Evolutionary conservation across 2,329 filamentous ascomycete species (phyloP), one percentile per base, ranked within the genome.

Genomic region (Penicillium sp.): DNA sequence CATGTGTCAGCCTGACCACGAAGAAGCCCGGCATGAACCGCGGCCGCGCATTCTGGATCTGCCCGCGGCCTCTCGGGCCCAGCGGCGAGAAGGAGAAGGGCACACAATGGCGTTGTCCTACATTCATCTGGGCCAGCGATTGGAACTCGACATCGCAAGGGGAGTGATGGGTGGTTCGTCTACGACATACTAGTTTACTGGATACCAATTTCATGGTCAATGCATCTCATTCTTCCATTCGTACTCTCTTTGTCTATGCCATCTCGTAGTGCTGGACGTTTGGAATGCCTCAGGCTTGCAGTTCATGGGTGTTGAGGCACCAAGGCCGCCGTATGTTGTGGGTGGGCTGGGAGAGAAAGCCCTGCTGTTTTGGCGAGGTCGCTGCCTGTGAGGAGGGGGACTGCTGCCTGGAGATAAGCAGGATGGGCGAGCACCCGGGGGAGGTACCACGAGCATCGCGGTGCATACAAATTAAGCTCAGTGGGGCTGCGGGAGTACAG

Each of bases 21-120:
- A 97, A 94, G 79, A 98, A 98, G 72, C 83, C 91, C 0, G 95
- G 95, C 1, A 79, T 91, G 63, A 99, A 98, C 70, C 88, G 83
- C 63, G 87, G 87, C 0, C 78, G 87, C 28, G 82, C 83, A 8
- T 90, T 89, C 71, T 90, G 85, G 85, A 87, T 88, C 69, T 90
- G 87, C 70, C 74, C 84, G 73, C 77, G 94, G 82, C 95, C 95
- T 4, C 78, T 98, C 1, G 94, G 92, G 0, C 92, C 92, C 1
- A 90, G 88, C 25, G 95, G 92, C 0, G 86, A 89, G 67, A 95
- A 95, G 73, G 93, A 96, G 75, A 89, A 82, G 60, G 89, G 88
- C 2, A 92, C 92, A 0, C 84, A 95, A 71, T 97, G 93, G 91
- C 86, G 91, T 45, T 98, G 94, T 75, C 81, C 84, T 2, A 96